Conservation (phyloP, 2,329 filamentous ascomycete genomes). For the Celoporthe dispersa region DNA sequence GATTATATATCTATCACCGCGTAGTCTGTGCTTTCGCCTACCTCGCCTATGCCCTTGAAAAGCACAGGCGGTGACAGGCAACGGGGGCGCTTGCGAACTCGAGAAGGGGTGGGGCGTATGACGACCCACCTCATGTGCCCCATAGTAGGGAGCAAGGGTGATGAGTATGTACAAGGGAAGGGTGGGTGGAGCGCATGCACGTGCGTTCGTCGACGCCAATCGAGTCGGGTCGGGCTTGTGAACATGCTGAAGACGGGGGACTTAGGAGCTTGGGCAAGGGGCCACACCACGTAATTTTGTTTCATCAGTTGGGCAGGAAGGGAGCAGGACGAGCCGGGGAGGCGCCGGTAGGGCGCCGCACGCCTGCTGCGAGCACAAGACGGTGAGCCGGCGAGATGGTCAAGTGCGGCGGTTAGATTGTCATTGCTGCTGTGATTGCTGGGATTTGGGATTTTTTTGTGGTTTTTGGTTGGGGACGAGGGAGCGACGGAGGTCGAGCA, state of each 20-base stretch:
- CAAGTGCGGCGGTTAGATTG: constrained; percentile 21
- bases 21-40: constrained; percentile 18
- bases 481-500: constrained; percentile 15
- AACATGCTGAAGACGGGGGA: neutral
- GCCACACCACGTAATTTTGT: constrained; percentile 15
- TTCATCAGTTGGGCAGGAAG: constrained; percentile 16
- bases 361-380: constrained; percentile 8
- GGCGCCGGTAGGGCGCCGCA: neutral
- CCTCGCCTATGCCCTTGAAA: constrained; percentile 20
- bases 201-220: constrained; percentile 23
- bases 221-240: constrained; percentile 7
- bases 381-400: constrained; percentile 18
- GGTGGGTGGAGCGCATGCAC: constrained; percentile 27
- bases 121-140: constrained; percentile 19
- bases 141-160: constrained; percentile 6
- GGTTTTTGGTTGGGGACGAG: constrained; percentile 17
- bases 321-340: neutral
- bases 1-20: constrained; percentile 18
- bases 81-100: constrained; percentile 29
- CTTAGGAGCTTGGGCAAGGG: constrained; percentile 19
- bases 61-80: constrained; percentile 26
- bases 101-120: constrained; percentile 20
- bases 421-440: constrained; percentile 18
- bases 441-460: constrained; percentile 15
- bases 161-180: neutral